Evolutionary conservation across 805 yeast genomes (phyloP).

Genomic region (Candida dendrica): DNA sequence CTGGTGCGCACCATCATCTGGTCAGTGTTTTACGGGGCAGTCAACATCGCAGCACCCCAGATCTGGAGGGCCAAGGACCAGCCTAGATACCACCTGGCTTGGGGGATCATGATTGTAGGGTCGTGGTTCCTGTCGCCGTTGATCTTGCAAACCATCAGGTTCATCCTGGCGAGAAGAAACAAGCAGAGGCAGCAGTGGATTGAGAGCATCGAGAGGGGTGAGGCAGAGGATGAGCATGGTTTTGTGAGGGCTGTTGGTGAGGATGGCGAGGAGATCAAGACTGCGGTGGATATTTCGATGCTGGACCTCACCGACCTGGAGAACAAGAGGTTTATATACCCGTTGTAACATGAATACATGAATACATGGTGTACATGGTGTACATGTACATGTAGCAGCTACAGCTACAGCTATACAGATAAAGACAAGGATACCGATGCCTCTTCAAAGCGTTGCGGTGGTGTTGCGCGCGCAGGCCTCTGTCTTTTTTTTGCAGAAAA

Average conservation of each 20-base stretch:
- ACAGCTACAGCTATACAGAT: too few relatives aligned
- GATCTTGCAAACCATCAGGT: slow-evolving; percentile 28
- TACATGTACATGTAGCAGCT: too few relatives aligned
- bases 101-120: slow-evolving; percentile 43
- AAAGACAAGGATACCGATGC: too few relatives aligned
- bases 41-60: slow-evolving; percentile 42
- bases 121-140: slow-evolving; percentile 32
- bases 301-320: slow-evolving; percentile 49
- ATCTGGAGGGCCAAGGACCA: slow-evolving; percentile 34
- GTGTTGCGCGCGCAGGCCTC: too few relatives aligned
- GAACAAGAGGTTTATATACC: slow-evolving; percentile 45
- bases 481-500: too few relatives aligned
- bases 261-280: slow-evolving; percentile 17
- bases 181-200: slow-evolving; percentile 19
- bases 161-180: slow-evolving; percentile 32
- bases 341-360: slow-evolving; percentile 25
- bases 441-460: too few relatives aligned
- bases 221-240: slow-evolving; percentile 17
- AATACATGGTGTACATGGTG: not conserved
- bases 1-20: slow-evolving; percentile 31
- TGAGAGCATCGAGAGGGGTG: slow-evolving; percentile 18
- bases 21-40: slow-evolving; percentile 31
- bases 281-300: slow-evolving; percentile 31
- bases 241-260: slow-evolving; percentile 17
- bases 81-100: slow-evolving; percentile 36